Conservation (phyloP, 2,329 filamentous ascomycete genomes). For the Fusarium chaquense region DNA sequence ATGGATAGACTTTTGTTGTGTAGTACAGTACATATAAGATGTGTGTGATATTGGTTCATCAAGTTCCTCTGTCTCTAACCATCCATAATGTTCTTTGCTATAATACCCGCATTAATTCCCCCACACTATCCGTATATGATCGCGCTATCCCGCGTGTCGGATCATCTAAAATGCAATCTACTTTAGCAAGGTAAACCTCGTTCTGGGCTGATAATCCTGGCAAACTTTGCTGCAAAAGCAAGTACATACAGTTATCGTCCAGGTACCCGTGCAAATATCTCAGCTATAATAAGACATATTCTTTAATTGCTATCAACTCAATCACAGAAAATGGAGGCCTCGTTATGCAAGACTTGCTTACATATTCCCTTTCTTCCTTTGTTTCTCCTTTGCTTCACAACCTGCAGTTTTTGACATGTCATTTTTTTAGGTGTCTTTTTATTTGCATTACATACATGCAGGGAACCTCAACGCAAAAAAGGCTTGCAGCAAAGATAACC, state of each 20-base stretch:
- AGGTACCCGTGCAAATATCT: slow-evolving; percentile 1
- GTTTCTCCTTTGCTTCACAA: slow-evolving; percentile 12
- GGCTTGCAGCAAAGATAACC: slow-evolving; percentile 26
- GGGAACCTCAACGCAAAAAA: slow-evolving; percentile 19
- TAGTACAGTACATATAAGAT: neutral
- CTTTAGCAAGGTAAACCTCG: slow-evolving; percentile 22
- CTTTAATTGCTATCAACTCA: neutral
- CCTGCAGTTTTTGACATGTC: slow-evolving; percentile 32
- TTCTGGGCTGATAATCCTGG: slow-evolving; percentile 21
- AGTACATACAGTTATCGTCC: neutral
- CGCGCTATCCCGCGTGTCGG: slow-evolving; percentile 44
- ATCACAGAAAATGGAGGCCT: slow-evolving; percentile 6
- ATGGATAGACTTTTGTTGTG: neutral
- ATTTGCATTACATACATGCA: slow-evolving; percentile 11
- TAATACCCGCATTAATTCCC: slow-evolving; percentile 25
- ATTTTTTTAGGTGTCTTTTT: slow-evolving; percentile 4
- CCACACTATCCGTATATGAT: slow-evolving; percentile 32
- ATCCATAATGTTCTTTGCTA: neutral
- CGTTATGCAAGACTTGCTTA: slow-evolving; percentile 15
- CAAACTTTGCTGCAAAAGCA: neutral
- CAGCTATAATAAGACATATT: neutral
- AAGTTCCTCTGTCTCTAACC: neutral
- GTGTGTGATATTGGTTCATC: neutral
- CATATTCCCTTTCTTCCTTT: neutral
- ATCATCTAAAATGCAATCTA: slow-evolving; percentile 22